Evolutionary conservation across 2,329 filamentous ascomycete genomes (phyloP).

Genomic region (Trichoderma oligosporum): DNA sequence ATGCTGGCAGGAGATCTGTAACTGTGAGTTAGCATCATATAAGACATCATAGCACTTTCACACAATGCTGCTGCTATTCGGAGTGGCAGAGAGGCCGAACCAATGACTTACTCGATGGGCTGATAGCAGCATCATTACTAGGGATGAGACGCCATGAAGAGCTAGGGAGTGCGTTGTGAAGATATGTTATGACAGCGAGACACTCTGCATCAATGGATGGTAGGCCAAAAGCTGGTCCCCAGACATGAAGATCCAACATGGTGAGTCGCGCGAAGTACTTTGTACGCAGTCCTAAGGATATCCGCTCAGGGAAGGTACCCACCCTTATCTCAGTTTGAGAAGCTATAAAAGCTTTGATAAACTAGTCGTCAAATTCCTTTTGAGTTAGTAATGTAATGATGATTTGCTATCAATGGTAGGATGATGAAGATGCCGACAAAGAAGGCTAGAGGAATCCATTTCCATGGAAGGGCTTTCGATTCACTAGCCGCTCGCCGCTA

Average conservation of each 20-base stretch:
- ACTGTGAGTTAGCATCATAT: neutral
- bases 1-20: constrained; percentile 53
- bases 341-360: neutral
- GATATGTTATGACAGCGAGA: constrained; percentile 74
- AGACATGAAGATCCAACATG: constrained; percentile 71
- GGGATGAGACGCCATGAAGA: constrained; percentile 66
- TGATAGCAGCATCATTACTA: constrained; percentile 67
- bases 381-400: neutral
- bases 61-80: neutral
- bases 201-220: constrained; percentile 91
- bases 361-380: neutral
- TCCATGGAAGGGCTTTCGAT: neutral
- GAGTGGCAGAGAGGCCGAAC: neutral
- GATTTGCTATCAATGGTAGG: too few relatives aligned
- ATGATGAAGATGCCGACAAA: neutral
- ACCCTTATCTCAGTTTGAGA: neutral
- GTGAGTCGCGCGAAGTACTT: constrained; percentile 25
- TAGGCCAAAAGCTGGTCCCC: constrained; percentile 83
- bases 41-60: neutral
- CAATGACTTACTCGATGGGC: constrained; percentile 61
- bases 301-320: neutral
- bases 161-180: constrained; percentile 59
- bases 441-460: neutral
- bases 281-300: neutral
- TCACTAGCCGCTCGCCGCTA: neutral